Conservation (phyloP, 306 rosid genomes). For the Vigna unguiculata region DNA sequence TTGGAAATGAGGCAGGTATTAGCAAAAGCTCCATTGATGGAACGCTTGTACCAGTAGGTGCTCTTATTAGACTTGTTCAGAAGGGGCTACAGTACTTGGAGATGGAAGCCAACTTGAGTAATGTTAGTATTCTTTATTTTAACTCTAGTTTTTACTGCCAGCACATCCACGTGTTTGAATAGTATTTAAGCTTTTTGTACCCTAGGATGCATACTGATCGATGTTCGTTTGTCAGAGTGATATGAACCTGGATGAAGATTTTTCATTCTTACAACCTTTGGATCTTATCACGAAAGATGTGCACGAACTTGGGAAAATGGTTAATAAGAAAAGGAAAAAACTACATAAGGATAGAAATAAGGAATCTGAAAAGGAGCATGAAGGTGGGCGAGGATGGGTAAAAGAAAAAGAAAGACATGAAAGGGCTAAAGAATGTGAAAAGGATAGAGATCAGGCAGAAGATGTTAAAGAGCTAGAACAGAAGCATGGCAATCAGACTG, state of each 20-base stretch:
- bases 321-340: conserved; percentile 73
- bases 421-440: conserved; percentile 13
- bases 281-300: conserved; percentile 95
- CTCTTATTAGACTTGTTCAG: conserved; percentile 87
- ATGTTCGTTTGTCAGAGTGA: conserved; percentile 86
- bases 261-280: conserved; percentile 84
- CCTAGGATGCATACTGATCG: conserved; percentile 60
- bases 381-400: conserved; percentile 62
- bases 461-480: conserved; percentile 67
- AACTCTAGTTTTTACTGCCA: conserved; percentile 24
- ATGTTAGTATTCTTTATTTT: conserved; percentile 67
- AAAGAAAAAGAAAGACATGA: conserved; percentile 75
- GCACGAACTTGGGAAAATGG: conserved; percentile 73
- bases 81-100: conserved; percentile 97
- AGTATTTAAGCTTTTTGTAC: conserved; percentile 34
- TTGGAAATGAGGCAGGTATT: conserved; percentile 92
- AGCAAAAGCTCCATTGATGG: conserved; percentile 89
- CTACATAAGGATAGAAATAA: conserved; percentile 66
- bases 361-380: conserved; percentile 70
- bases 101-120: conserved; percentile 97
- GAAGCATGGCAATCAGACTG: conserved; percentile 43
- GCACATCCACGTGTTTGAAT: conserved; percentile 47
- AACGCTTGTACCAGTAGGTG: conserved; percentile 82
- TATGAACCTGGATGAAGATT: conserved; percentile 87
- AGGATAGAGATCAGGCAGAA: conserved; percentile 61